Evolutionary conservation across 2,329 filamentous ascomycete species (phyloP).

Genomic region (Diplocarpon rosae): DNA sequence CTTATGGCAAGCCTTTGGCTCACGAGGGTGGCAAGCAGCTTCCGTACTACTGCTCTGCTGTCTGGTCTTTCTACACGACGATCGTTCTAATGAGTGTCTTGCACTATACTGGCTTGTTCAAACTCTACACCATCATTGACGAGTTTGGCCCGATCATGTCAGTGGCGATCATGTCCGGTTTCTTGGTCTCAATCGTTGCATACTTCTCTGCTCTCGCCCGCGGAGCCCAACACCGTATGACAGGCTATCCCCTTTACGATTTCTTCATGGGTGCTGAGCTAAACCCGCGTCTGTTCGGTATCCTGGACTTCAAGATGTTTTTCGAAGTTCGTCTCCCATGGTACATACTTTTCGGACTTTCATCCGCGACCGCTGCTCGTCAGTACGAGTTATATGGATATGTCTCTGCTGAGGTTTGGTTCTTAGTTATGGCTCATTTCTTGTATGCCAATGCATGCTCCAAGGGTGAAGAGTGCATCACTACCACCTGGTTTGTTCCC

Average conservation of each 20-base stretch:
- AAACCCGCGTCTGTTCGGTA: slow-evolving; percentile 75
- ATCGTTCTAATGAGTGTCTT: slow-evolving; percentile 59
- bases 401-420: slow-evolving; percentile 72
- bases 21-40: slow-evolving; percentile 78
- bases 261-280: slow-evolving; percentile 88
- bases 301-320: slow-evolving; percentile 91
- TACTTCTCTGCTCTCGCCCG: slow-evolving; percentile 77
- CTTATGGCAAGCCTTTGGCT: slow-evolving; percentile 77
- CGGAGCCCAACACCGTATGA: slow-evolving; percentile 86
- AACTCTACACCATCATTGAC: slow-evolving; percentile 83
- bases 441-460: slow-evolving; percentile 86
- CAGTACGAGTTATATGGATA: slow-evolving; percentile 82
- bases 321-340: slow-evolving; percentile 87
- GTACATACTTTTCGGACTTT: slow-evolving; percentile 78
- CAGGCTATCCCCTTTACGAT: slow-evolving; percentile 68
- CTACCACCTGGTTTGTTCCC: slow-evolving; percentile 53
- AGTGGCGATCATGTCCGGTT: slow-evolving; percentile 86
- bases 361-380: slow-evolving; percentile 63
- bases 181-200: slow-evolving; percentile 68
- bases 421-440: slow-evolving; percentile 82
- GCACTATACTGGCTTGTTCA: slow-evolving; percentile 77
- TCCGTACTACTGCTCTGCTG: slow-evolving; percentile 87
- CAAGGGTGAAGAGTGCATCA: slow-evolving; percentile 85
- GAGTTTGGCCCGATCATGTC: slow-evolving; percentile 90
- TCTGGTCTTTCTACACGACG: slow-evolving; percentile 79